These are phyloP conservation scores for Strigomonas culicis DNA, from an alignment of 208 protist genomes.

Conservation along the genomic window DNA sequence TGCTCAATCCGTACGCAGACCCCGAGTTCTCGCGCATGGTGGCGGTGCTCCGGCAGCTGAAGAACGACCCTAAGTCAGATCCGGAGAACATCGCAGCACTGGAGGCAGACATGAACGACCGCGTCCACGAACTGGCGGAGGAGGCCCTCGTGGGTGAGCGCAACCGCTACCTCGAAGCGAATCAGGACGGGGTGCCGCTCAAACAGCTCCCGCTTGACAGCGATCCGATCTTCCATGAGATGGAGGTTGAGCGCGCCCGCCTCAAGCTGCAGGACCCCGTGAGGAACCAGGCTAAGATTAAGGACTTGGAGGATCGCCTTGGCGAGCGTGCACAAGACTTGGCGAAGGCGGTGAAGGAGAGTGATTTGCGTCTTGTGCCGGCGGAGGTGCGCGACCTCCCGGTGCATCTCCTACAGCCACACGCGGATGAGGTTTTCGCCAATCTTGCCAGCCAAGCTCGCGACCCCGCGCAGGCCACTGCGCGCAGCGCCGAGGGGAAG, in stretches of 20 bases:
- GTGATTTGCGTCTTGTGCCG: conserved; percentile 39
- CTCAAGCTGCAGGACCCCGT: conserved; percentile 47
- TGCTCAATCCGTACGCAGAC: conserved; percentile 58
- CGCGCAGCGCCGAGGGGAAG: conserved; percentile 20
- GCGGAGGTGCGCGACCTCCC: conserved; percentile 34
- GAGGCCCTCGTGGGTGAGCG: conserved; percentile 50
- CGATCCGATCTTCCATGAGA: conserved; percentile 42
- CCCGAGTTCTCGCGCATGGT: conserved; percentile 48
- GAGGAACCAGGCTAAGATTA: conserved; percentile 48
- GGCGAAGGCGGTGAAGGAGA: conserved; percentile 36
- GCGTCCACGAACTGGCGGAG: conserved; percentile 58
- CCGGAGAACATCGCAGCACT: conserved; percentile 24
- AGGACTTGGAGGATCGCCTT: conserved; percentile 45
- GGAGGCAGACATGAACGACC: conserved; percentile 62
- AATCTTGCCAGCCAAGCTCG: conserved; percentile 22
- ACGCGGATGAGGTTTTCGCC: conserved; percentile 58
- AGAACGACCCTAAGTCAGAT: conserved; percentile 18
- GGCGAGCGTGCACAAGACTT: conserved; percentile 49
- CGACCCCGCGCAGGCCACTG: conserved; percentile 23
- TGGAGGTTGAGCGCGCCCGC: conserved; percentile 53
- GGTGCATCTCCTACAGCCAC: conserved; percentile 47
- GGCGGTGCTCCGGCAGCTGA: conserved; percentile 46
- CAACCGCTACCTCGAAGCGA: conserved; percentile 49
- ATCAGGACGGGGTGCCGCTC: conserved; percentile 53
- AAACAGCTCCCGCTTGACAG: conserved; percentile 50